Base-by-base conservation (phyloP, 2,329 filamentous ascomycete genomes). In the Coniochaeta sp. region DNA sequence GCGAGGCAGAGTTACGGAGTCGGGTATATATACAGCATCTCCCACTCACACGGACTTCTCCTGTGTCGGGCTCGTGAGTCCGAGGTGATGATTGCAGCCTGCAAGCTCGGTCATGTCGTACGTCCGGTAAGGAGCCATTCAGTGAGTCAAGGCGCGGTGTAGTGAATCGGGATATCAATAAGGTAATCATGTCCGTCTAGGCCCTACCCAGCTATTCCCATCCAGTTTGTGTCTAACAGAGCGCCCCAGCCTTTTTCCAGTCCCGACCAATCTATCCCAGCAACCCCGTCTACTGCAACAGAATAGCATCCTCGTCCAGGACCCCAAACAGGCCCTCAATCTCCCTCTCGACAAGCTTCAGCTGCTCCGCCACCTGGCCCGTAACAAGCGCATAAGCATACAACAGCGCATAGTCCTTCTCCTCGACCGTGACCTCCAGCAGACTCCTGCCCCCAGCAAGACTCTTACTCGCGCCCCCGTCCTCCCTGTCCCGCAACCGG, bases 331-430 rank as follows among this genome's bases (percentile, higher is more conserved):
- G 65, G 0, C 74, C 76, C 71, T 88, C 85, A 58, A 89, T 79
- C 70, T 88, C 85, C 62, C 71, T 77, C 65, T 84, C 81, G 26
- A 88, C 82, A 47, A 79, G 79, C 69, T 81, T 79, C 52, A 89
- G 74, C 72, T 89, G 86, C 59, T 85, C 84, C 1, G 85, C 84
- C 24, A 89, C 81, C 72, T 88, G 85, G 50, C 84, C 81, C 8
- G 86, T 88, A 56, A 89, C 85, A 52, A 89, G 76, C 2, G 84
- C 91, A 76, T 96, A 99, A 19, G 93, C 93, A 75, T 98, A 99
- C 50, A 98, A 75, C 65, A 98, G 77, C 64, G 93, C 92, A 72
- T 95, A 98, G 70, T 99, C 95, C 64, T 85, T 84, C 71, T 93
- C 89, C 64, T 86, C 87, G 1, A 86, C 79, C 17, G 72, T 68